These are phyloP conservation scores for Nepenthes gracilis DNA, from an alignment of 148 eudicot species.

Conservation along the genomic window DNA sequence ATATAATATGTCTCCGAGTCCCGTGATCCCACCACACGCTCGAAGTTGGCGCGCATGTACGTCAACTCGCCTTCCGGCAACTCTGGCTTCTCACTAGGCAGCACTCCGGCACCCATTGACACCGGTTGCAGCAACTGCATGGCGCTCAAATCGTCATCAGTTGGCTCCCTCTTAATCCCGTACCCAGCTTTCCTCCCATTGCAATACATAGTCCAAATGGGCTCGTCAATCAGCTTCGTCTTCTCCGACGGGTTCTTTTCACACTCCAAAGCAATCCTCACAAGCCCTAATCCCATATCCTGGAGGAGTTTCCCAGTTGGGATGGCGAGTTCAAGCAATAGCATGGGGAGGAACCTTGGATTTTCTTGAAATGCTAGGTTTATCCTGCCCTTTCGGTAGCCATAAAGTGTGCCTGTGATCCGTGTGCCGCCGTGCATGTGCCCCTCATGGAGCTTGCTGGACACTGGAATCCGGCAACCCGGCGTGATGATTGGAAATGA, in stretches of 20 bases:
- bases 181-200: constrained; percentile 70
- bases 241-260: constrained; percentile 44
- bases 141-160: constrained; percentile 60
- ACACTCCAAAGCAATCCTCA: constrained; percentile 71
- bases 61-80: constrained; percentile 62
- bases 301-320: constrained; percentile 70
- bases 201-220: constrained; percentile 82
- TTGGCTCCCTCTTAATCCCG: constrained; percentile 67
- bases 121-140: constrained; percentile 64
- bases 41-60: constrained; percentile 72
- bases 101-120: constrained; percentile 88
- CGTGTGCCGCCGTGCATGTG: constrained; percentile 59
- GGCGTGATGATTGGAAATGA: constrained; percentile 67
- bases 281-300: constrained; percentile 78
- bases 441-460: constrained; percentile 27
- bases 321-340: constrained; percentile 67
- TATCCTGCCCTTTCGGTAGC: constrained; percentile 50
- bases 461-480: constrained; percentile 48
- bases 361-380: constrained; percentile 76
- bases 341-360: constrained; percentile 59
- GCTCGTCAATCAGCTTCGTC: constrained; percentile 63
- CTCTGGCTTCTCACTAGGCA: constrained; percentile 35
- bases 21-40: constrained; percentile 61
- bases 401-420: constrained; percentile 68
- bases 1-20: constrained; percentile 86